Evolutionary conservation across 139 green algal species (phyloP).

Genomic region (Parachlorella kessleri): DNA sequence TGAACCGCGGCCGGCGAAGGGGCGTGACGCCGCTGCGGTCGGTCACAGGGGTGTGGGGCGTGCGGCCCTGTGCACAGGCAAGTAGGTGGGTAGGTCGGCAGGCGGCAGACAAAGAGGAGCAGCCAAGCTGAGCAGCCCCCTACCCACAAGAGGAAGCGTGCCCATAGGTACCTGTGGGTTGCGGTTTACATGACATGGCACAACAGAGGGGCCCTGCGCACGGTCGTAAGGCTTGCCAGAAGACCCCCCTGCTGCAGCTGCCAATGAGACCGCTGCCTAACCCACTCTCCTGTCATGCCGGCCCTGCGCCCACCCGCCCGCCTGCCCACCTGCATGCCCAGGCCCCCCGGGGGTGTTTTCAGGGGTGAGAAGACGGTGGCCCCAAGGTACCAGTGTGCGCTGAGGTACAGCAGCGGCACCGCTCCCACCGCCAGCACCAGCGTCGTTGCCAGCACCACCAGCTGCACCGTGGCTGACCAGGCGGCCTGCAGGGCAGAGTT

Average conservation of each 20-base stretch:
- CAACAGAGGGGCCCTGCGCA: no score
- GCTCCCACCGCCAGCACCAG: slow-evolving; percentile 23
- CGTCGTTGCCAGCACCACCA: slow-evolving; percentile 33
- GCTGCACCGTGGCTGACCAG: slow-evolving; percentile 36
- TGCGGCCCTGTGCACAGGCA: background rate
- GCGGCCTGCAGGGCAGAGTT: slow-evolving; percentile 18
- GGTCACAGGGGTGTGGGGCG: background rate
- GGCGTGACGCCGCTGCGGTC: background rate
- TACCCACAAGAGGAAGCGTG: no score
- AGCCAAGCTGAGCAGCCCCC: no score
- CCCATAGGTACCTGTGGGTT: no score
- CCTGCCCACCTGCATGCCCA: background rate
- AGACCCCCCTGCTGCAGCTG: no score
- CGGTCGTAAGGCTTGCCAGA: no score
- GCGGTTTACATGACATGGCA: no score
- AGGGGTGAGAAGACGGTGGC: slow-evolving; percentile 19
- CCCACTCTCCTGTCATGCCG: no score
- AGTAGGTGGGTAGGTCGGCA: no score
- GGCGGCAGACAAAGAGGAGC: no score
- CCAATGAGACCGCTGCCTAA: no score
- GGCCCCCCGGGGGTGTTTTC: slow-evolving; percentile 18
- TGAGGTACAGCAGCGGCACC: slow-evolving; percentile 39
- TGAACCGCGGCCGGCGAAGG: background rate
- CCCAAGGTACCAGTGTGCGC: slow-evolving; percentile 27
- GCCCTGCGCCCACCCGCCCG: no score